phyloP scores from a whole-genome alignment of 495 filamentous ascomycete species.

The Aspergillus biplanus region DNA sequence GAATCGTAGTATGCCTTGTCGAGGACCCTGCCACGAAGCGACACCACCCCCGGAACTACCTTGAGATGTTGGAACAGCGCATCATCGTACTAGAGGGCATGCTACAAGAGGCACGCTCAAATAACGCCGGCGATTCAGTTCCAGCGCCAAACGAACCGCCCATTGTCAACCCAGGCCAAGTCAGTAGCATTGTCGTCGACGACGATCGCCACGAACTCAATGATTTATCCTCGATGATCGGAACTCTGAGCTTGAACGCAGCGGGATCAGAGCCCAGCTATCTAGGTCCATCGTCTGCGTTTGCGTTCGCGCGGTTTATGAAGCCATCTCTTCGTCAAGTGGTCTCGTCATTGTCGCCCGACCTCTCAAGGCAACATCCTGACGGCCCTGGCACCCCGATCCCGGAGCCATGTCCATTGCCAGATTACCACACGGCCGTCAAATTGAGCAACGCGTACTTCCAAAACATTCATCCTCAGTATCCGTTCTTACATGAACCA shows the following conservation, averaged over 20 bases:
- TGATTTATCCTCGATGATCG: neutral
- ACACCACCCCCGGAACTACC: slow-evolving; percentile 2
- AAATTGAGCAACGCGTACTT: neutral
- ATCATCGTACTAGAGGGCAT: neutral
- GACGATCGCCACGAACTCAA: neutral
- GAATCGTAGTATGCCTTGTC: neutral
- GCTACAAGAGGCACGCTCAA: neutral
- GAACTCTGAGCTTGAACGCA: neutral
- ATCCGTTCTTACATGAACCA: neutral
- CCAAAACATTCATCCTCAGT: slow-evolving; percentile 4
- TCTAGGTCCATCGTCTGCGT: slow-evolving; percentile 1
- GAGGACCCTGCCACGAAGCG: slow-evolving; percentile 1
- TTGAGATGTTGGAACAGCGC: neutral
- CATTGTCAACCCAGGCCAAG: neutral
- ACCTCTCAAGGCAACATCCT: neutral
- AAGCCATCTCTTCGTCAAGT: neutral
- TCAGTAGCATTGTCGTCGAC: neutral
- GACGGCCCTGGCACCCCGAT: neutral
- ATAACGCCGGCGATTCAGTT: neutral
- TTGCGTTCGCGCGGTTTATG: neutral
- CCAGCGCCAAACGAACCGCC: neutral
- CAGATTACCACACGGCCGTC: neutral
- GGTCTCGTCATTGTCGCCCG: neutral
- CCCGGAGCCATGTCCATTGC: neutral
- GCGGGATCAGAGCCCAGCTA: neutral